Evolutionary conservation across 2,329 filamentous ascomycete species (phyloP), one percentile per base, ranked within the genome.

Genomic region (Endothia cerciana): DNA sequence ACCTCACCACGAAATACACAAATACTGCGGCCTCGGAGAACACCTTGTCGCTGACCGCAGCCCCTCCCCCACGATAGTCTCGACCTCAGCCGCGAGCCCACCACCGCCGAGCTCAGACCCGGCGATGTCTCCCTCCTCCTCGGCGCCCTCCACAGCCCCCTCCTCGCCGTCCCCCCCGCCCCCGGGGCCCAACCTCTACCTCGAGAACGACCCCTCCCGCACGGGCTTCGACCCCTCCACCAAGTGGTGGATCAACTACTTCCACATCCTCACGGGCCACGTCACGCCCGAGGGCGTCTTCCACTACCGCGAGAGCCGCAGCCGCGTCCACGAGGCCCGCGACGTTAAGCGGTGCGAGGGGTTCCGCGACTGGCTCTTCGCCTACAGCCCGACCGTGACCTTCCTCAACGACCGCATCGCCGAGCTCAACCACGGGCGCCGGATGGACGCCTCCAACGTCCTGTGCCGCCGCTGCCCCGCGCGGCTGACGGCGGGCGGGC

Each of bases 331-430:
- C 78, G 93, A 95, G 80, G 86, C 85, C 68, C 81, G 83, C 38
- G 93, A 97, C 83, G 94, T 91, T 83, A 85, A 84, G 74, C 87
- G 88, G 63, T 97, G 93, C 82, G 92, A 97, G 74, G 81, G 89
- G 53, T 87, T 92, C 78, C 89, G 92, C 65, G 90, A 95, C 77
- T 97, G 91, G 83, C 86, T 96, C 43, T 87, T 98, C 73, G 80
- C 87, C 74, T 91, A 94, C 82, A 94, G 91, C 64, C 95, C 95
- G 36, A 87, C 92, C 65, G 89, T 99, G 67, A 89, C 90, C 68
- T 99, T 97, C 84, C 82, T 99, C 79, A 88, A 87, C 64, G 88
- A 95, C 70, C 92, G 93, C 77, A 91, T 97, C 72, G 82, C 81
- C 65, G 87, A 90, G 71, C 86, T 98, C 41, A 93, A 93, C 76